Conservation (phyloP, 192 early-diverging fungal species). For the Diversispora epigaea region DNA sequence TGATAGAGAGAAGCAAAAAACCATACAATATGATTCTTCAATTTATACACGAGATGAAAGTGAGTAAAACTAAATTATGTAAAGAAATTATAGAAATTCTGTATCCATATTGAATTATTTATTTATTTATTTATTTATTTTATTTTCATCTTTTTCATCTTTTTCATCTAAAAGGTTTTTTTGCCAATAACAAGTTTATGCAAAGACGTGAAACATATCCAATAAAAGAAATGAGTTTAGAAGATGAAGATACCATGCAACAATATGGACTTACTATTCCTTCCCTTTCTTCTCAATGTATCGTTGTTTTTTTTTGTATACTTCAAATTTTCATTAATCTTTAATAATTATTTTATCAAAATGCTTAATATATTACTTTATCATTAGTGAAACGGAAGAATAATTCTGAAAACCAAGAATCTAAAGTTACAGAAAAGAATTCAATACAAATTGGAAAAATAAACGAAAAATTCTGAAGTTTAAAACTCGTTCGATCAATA, state of each 20-base stretch:
- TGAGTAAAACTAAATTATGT: background rate
- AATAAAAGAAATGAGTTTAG: background rate
- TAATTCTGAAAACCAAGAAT: too few relatives aligned
- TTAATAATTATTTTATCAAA: too few relatives aligned
- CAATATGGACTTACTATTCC: slow-evolving; percentile 29
- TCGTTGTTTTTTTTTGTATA: too few relatives aligned
- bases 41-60: slow-evolving; percentile 19
- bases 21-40: background rate
- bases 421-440: too few relatives aligned
- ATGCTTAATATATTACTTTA: too few relatives aligned
- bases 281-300: background rate
- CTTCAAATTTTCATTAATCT: too few relatives aligned
- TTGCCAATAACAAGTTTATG: background rate
- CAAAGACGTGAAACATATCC: slow-evolving; percentile 15
- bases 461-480: too few relatives aligned
- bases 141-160: background rate
- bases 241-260: slow-evolving; percentile 14
- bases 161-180: background rate
- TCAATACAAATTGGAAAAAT: too few relatives aligned
- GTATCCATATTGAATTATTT: background rate
- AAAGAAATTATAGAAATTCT: background rate
- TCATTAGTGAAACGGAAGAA: too few relatives aligned
- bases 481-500: too few relatives aligned
- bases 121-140: background rate
- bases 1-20: too few relatives aligned